Conservation (phyloP, 2,329 filamentous ascomycete genomes). For the Fusarium subglutinans region DNA sequence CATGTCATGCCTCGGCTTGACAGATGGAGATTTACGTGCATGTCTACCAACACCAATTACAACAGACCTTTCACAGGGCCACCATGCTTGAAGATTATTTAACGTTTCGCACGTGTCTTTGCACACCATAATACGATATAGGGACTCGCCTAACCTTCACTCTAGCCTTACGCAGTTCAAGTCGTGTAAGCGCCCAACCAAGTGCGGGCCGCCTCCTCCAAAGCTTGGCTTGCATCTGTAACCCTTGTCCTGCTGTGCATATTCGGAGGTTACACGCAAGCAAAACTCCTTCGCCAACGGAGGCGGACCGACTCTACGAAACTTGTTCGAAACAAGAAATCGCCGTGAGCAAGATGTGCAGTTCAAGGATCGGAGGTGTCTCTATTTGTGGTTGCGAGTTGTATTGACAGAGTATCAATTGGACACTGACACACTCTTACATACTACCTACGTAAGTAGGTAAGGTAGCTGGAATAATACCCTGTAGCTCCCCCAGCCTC, state of each 20-base stretch:
- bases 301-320: constrained; percentile 17
- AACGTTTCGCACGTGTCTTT: constrained; percentile 37
- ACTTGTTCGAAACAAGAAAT: constrained; percentile 14
- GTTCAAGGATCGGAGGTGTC: background rate
- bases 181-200: constrained; percentile 31
- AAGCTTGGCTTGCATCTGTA: constrained; percentile 25
- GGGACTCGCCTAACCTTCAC: background rate
- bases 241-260: constrained; percentile 5
- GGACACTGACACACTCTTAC: background rate
- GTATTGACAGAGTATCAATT: constrained; percentile 5
- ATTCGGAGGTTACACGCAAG: constrained; percentile 14
- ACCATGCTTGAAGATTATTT: constrained; percentile 17
- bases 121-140: background rate
- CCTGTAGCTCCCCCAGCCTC: constrained; percentile 21
- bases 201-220: constrained; percentile 18
- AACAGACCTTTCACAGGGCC: background rate
- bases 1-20: constrained; percentile 6
- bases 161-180: constrained; percentile 1
- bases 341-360: constrained; percentile 10
- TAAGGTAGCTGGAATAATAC: background rate
- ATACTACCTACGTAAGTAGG: background rate
- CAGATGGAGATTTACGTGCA: constrained; percentile 8
- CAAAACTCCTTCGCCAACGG: background rate
- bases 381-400: constrained; percentile 3
- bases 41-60: background rate